phyloP scores from a whole-genome alignment of 2,329 filamentous ascomycete genomes.

The Fusarium sp. region DNA sequence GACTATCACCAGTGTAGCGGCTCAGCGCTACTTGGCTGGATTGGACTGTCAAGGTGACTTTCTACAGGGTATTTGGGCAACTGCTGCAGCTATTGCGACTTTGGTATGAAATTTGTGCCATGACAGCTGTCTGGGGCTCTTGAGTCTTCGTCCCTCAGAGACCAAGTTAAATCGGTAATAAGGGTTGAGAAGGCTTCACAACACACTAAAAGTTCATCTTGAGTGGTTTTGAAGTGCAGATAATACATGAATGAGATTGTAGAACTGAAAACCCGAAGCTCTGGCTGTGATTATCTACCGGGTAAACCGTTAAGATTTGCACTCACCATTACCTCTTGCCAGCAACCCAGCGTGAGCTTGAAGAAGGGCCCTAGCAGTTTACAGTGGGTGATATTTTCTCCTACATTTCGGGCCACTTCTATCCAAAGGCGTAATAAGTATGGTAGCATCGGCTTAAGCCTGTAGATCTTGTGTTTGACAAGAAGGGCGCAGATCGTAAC shows the following conservation, averaged over 20 bases:
- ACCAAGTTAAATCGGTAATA: too few relatives aligned
- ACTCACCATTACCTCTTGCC: not conserved
- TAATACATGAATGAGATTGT: too few relatives aligned
- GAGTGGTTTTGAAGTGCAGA: accelerated
- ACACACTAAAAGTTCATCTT: not conserved
- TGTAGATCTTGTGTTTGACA: not conserved
- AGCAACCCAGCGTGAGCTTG: not conserved
- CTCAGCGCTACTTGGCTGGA: not conserved
- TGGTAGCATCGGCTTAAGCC: not conserved
- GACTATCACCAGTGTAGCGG: conserved; percentile 5
- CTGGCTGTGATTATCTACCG: not conserved
- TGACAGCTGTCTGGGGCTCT: accelerated
- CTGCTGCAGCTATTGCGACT: not conserved
- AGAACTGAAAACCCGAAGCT: not conserved
- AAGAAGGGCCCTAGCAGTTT: not conserved
- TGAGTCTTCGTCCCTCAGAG: too few relatives aligned
- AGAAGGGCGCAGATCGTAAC: not conserved
- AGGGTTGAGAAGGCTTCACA: too few relatives aligned
- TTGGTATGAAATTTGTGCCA: not conserved
- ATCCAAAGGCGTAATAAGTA: accelerated
- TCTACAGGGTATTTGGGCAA: conserved; percentile 18
- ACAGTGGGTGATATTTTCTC: too few relatives aligned
- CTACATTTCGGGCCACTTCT: not conserved
- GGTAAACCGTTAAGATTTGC: too few relatives aligned
- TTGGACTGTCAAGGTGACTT: conserved; percentile 1